Evolutionary conservation across 1,139 yeast species (phyloP), one percentile per base, ranked within the genome.

Genomic region (Yamadazyma aaseri): DNA sequence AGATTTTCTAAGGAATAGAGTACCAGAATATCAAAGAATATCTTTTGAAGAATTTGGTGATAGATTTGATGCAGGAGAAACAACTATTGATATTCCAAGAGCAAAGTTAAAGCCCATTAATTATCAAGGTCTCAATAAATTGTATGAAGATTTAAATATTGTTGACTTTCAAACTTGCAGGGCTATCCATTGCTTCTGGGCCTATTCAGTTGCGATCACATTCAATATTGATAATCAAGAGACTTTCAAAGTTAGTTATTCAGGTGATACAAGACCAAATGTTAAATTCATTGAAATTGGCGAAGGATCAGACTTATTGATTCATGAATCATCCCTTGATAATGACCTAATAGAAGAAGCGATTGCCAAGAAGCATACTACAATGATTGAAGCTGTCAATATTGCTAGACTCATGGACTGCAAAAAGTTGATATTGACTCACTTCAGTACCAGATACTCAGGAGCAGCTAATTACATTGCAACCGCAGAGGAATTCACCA

Each of bases 231-330:
- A 46, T 18, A 44, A 42, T 4, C 42, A 36, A 3, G 55, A 52
- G 17, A 45, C 56, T 0, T 86, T 89, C 63, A 82, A 76, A 46
- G 68, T 90, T 1, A 82, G 97, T 0, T 94, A 86, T 55, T 87
- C 97, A 1, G 98, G 98, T 7, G 99, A 92, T 53, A 87, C 97
- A 0, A 75, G 97, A 49, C 98, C 98, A 1, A 82, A 80, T 44
- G 54, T 66, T 4, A 61, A 56, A 31, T 70, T 70, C 45, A 85
- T 83, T 43, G 70, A 65, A 5, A 74, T 85, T 33, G 97, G 96
- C 0, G 43, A 55, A 20, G 59, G 66, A n/a, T 77, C 89, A 29
- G 95, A 89, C 51, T 58, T 94, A 34, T 66, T 92, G 40, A 81
- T 92, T 31, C 99, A 92, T 55, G 99, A 92, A 55, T 90, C 97